Percentiles rank a stretch among this genome's conserved stretches.
Conservation (phyloP, 495 filamentous ascomycete species). For the Tuber borchii region DNA sequence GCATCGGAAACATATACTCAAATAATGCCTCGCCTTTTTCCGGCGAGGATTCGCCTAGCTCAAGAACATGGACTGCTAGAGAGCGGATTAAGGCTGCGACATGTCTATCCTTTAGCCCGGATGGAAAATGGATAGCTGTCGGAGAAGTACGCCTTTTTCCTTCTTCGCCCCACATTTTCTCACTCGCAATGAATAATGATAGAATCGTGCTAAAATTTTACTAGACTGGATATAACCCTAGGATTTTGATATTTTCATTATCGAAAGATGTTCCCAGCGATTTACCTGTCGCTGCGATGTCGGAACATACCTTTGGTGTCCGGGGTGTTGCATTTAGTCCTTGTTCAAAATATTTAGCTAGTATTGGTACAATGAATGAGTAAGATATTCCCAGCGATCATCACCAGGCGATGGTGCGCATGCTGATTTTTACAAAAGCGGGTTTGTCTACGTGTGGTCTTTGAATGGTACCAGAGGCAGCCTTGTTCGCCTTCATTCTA, state of each 20-base stretch:
- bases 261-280: constrained; percentile 67
- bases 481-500: constrained; percentile 75
- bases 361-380: constrained; percentile 79
- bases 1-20: constrained; percentile 45
- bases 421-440: constrained; percentile 43
- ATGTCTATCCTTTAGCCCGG: constrained; percentile 83
- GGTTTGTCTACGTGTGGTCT: constrained; percentile 87
- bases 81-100: constrained; percentile 93
- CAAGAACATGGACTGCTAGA: constrained; percentile 72
- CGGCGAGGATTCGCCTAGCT: constrained; percentile 56
- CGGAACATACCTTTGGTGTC: constrained; percentile 86
- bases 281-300: constrained; percentile 72
- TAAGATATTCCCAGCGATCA: constrained; percentile 25
- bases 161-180: constrained; percentile 29
- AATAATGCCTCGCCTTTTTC: constrained; percentile 44
- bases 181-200: not conserved
- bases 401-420: not conserved
- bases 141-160: constrained; percentile 60
- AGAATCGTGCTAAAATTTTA: constrained; percentile 31
- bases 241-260: constrained; percentile 82
- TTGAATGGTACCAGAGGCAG: constrained; percentile 71
- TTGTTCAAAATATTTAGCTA: constrained; percentile 80
- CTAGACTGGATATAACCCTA: constrained; percentile 76
- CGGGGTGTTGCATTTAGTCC: constrained; percentile 81
- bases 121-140: constrained; percentile 82